These are phyloP conservation scores for Retiboletus flavoniger DNA, from an alignment of 1,284 basidiomycete genomes.

Conservation along the genomic window DNA sequence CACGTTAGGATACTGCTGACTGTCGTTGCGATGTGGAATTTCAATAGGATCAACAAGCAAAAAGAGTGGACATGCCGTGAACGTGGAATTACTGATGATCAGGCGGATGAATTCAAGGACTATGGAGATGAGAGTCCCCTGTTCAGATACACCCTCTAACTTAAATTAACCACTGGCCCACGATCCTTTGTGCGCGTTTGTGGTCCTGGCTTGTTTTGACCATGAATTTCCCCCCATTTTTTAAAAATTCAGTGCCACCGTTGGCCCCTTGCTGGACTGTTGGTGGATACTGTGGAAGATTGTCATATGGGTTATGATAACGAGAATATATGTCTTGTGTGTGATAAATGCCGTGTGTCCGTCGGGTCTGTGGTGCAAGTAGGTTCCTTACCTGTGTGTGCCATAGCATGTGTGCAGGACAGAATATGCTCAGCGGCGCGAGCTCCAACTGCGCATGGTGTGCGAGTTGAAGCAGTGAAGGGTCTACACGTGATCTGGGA, in stretches of 20 bases:
- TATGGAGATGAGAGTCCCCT: constrained; percentile 49
- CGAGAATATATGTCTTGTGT: neutral
- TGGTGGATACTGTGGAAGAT: too few species aligned
- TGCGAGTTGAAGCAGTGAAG: neutral
- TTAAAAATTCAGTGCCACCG: neutral
- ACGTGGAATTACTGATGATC: constrained; percentile 39
- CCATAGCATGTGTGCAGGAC: too few species aligned
- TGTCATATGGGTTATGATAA: neutral
- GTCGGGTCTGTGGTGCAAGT: too few species aligned
- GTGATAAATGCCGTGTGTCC: neutral
- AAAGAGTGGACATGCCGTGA: constrained; percentile 40
- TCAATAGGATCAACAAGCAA: constrained; percentile 38
- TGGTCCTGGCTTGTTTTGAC: neutral
- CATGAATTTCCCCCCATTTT: neutral
- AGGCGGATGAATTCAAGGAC: constrained; percentile 38
- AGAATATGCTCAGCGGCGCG: too few species aligned
- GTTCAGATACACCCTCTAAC: constrained; percentile 39
- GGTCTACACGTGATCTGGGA: constrained; percentile 17
- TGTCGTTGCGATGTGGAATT: constrained; percentile 39
- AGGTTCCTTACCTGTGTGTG: too few species aligned
- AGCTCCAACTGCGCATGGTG: too few species aligned
- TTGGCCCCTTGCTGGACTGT: neutral
- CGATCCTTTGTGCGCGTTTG: neutral
- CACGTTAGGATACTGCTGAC: constrained; percentile 25
- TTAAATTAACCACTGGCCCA: neutral